Base-by-base conservation (phyloP, 1,139 yeast species). In the Geotrichum fermentans region DNA sequence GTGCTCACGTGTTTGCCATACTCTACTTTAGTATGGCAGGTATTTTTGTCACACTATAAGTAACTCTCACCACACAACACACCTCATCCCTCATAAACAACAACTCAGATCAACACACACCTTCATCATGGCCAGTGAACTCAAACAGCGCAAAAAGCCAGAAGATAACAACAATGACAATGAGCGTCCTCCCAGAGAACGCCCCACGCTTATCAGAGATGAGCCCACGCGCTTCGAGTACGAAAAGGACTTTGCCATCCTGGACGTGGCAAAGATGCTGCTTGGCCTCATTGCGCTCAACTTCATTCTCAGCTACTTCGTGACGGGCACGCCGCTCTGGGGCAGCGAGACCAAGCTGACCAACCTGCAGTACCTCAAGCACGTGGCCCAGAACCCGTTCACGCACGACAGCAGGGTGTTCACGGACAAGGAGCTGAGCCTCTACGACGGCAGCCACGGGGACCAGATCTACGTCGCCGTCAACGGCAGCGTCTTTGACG, bases 401-500 rank as follows among this genome's bases (percentile, higher is more conserved):
- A 30, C 65, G 66, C 42, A 48, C 29, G 56, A 56, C 21, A 60
- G 66, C 40, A 55, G 64, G 16, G 62, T 65, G 32, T 61, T 81
- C 43, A 73, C 83, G 0, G 65, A 73, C 2, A 67, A 65, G 0
- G 77, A 82, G 56, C 67, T 86, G 29, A 58, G 79, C 0, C 50
- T 57, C 8, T 82, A 71, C 60, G 70, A 81, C 57, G 95, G 95
- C 0, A 51, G 72, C n/a, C 44, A 40, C 28, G 49, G 51, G 0
- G 55, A 71, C n/a, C 89, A 89, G 0, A 74, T 84, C 0, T 82
- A 79, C 56, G 60, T 87, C 2, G 88, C 81, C 0, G 65, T 87
- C 2, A 73, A 82, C 58, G 90, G 90, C 0, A 73, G 72, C 4
- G 82, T 86, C 0, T 86, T 74, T 62, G 95, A 86, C 60, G 95